Evolutionary conservation across 176 grass and related monocot genomes (phyloP).

Genomic region (Oryza australiensis): DNA sequence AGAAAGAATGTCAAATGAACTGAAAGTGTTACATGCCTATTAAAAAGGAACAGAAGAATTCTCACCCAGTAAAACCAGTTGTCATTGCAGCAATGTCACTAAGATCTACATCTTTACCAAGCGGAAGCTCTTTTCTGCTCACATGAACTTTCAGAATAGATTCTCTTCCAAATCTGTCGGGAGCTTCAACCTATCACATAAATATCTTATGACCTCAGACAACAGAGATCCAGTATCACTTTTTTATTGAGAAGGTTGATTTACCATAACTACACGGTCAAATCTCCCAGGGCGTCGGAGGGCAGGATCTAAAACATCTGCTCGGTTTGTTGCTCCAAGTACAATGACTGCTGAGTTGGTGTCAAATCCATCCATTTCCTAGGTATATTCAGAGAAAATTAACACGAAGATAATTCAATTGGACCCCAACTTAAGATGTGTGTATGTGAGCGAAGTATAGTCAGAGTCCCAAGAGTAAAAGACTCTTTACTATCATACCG

Average conservation of each 20-base stretch:
- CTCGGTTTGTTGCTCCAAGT: conserved; percentile 93
- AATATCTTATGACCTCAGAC: conserved; percentile 21
- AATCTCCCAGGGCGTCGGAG: conserved; percentile 97
- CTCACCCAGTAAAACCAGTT: conserved; percentile 98
- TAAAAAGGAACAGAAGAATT: conserved; percentile 15
- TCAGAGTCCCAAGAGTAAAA: conserved; percentile 6
- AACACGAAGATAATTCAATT: conserved; percentile 5
- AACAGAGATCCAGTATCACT: conserved; percentile 20
- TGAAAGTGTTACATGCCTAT: conserved; percentile 15
- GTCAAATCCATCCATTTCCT: conserved; percentile 99
- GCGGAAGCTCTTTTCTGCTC: conserved; percentile 86
- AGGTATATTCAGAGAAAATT: conserved; percentile 20
- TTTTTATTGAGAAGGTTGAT: conserved; percentile 25
- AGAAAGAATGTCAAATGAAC: conserved; percentile 25
- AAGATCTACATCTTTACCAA: conserved; percentile 88
- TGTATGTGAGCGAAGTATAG: conserved; percentile 1
- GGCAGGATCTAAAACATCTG: conserved; percentile 94
- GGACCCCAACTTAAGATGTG: background rate
- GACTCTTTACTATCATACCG: conserved; percentile 50
- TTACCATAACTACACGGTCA: conserved; percentile 96
- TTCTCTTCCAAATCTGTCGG: conserved; percentile 89
- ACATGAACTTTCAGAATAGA: conserved; percentile 95
- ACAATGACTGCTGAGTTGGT: conserved; percentile 97
- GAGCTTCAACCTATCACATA: conserved; percentile 84
- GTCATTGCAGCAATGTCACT: conserved; percentile 93